phyloP scores from a whole-genome alignment of 352 stramenopile species.

The Phytopythium boreale region DNA sequence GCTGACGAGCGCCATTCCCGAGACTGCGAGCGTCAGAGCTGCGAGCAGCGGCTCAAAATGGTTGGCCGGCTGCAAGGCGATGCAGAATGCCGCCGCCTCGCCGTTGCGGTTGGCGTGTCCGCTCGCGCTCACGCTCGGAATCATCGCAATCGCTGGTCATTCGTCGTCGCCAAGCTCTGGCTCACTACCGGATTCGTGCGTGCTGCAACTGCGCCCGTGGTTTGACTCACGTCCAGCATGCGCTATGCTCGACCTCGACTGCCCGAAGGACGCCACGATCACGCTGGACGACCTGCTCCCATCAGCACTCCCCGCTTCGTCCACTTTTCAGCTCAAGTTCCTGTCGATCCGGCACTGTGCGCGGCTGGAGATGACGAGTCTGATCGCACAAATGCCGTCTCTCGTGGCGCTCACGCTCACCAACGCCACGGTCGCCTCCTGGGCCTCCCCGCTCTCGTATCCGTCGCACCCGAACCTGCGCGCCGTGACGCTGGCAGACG shows the following conservation, averaged over 20 bases:
- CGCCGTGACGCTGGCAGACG: neutral
- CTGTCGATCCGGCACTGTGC: neutral
- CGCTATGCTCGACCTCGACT: neutral
- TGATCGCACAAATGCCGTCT: neutral
- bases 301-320: neutral
- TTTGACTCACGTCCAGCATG: neutral
- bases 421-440: neutral
- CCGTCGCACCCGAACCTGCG: neutral
- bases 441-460: neutral
- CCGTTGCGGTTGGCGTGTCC: neutral
- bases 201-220: neutral
- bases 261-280: neutral
- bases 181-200: neutral
- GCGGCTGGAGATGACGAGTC: neutral
- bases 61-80: neutral
- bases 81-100: neutral
- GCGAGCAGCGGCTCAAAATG: neutral
- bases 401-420: neutral
- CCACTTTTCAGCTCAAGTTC: neutral
- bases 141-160: slow-evolving; percentile 2
- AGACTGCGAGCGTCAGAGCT: neutral
- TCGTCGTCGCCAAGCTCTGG: neutral
- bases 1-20: slow-evolving; percentile 3
- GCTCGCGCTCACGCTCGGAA: neutral
- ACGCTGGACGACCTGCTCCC: neutral